Evolutionary conservation across 257 asterid species (phyloP), one percentile per base, ranked within the genome.

Genomic region (Solanum gracilifrons): DNA sequence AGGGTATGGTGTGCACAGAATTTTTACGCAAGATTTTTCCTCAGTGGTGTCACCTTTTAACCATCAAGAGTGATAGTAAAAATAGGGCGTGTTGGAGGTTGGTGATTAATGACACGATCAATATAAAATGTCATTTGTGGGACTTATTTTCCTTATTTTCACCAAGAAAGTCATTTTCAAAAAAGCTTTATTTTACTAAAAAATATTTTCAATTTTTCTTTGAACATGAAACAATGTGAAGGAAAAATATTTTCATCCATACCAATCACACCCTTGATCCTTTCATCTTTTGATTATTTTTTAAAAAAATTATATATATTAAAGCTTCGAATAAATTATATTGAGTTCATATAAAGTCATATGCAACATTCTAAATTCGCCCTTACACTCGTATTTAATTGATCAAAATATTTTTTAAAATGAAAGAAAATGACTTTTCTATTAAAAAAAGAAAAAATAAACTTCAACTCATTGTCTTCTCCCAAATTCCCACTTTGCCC

Each of bases 111-210:
- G 5, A 7, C 12, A 3, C 0, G 4, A 3, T 68, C 5, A 13
- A 68, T 13, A 1, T 27, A 12, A 1, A n/a, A 64, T n/a, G 4
- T 4, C 4, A n/a, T 0, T n/a, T 68, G 9, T 68, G 8, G 0
- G 8, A 68, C 21, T 68, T 27, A 6, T 66, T 66, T 66, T 64
- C 1, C 32, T 3, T n/a, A 11, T 29, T 25, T 66, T 66, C 33
- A 13, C 10, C 20, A 3, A 27, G 0, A 71, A 71, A 71, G 6
- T 71, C 5, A 15, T 31, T 71, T 71, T 31, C n/a, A 0, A 31
- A 31, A 27, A 71, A 31, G 9, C 15, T 1, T 55, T 69, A 7
- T 69, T 7, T 69, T 29, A 15, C 15, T 62, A 23, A 23, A n/a
- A n/a, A 31, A 27, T 13, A 13, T 3, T 29, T 13, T 69, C 1